Evolutionary conservation across 805 yeast species (phyloP), one percentile per base, ranked within the genome.

Genomic region (Saccharomycopsis fermentans): DNA sequence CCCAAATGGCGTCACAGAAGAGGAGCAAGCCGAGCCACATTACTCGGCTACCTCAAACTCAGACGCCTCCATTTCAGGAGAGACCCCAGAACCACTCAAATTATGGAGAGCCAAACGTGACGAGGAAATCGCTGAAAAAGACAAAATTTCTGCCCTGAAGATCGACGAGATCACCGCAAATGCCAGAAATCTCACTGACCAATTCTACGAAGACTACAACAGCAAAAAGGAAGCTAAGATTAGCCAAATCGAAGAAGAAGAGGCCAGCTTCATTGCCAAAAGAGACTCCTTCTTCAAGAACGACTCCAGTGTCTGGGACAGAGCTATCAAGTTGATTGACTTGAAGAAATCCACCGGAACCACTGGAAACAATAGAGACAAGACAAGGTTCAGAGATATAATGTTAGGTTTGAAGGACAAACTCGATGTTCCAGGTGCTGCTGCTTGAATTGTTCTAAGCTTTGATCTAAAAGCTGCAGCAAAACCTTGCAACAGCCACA

Each of bases 371-470:
- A 76, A 73, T 36, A 77, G 85, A 68, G 91, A 87, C 70, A 86
- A 85, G 75, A 71, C 86, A 6, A 78, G 87, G 63, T 86, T 87
- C 73, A 81, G 82, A 67, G 86, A 80, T 63, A 76, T 87, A 61
- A 76, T 87, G 67, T 72, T 74, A 58, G 81, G 82, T 62, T 77
- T 87, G 67, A 83, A 83, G 74, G 87, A 84, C 47, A 87, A 86
- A 64, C 79, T 78, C 54, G 77, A 78, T 61, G 92, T 82, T 54
- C 94, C 94, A 27, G 92, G 91, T 40, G 90, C 90, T 40, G 86
- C 78, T 34, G 87, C 87, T 14, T 81, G 81, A 68, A 77, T 32
- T 11, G 35, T n/a, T n/a, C n/a, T n/a, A n/a, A n/a, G n/a, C n/a
- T n/a, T n/a, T n/a, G n/a, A n/a, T n/a, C n/a, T n/a, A n/a, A n/a